These are phyloP conservation scores for Botryotinia globosa DNA, from an alignment of 2,329 filamentous ascomycete species.

Conservation along the genomic window DNA sequence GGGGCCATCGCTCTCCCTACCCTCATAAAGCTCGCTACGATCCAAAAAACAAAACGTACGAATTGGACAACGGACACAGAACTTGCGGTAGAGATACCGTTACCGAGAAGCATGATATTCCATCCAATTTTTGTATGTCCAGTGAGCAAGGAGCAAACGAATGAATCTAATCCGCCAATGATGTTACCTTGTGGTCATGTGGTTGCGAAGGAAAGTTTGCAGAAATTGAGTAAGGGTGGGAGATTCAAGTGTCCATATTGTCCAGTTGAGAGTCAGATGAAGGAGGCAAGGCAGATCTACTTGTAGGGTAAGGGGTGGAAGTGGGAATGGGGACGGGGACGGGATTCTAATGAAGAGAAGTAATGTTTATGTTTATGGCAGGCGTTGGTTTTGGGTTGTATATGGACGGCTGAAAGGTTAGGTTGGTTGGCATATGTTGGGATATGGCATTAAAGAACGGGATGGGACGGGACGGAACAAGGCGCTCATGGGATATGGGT, in stretches of 20 bases:
- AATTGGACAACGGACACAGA: constrained; percentile 95
- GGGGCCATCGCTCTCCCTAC: constrained; percentile 88
- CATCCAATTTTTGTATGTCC: constrained; percentile 98
- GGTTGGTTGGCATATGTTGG: neutral
- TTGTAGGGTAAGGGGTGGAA: constrained; percentile 25
- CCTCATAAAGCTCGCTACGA: constrained; percentile 80
- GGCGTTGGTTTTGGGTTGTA: neutral
- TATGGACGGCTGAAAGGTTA: neutral
- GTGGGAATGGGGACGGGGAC: too few relatives aligned
- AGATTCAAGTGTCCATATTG: constrained; percentile 97
- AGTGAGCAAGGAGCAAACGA: constrained; percentile 94
- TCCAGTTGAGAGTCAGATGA: constrained; percentile 74
- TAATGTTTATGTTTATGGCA: neutral
- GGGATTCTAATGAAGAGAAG: neutral
- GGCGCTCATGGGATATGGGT: neutral
- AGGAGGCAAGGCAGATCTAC: constrained; percentile 57
- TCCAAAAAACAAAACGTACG: constrained; percentile 84
- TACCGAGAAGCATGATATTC: constrained; percentile 65
- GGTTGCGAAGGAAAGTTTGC: constrained; percentile 79
- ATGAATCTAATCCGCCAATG: constrained; percentile 90
- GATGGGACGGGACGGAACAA: neutral
- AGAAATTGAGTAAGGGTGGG: constrained; percentile 72
- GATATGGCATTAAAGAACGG: neutral
- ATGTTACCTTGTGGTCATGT: constrained; percentile 96
- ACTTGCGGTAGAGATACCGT: constrained; percentile 71